phyloP scores from a whole-genome alignment of 345 rosid genomes.

The Syzygium aqueum region DNA sequence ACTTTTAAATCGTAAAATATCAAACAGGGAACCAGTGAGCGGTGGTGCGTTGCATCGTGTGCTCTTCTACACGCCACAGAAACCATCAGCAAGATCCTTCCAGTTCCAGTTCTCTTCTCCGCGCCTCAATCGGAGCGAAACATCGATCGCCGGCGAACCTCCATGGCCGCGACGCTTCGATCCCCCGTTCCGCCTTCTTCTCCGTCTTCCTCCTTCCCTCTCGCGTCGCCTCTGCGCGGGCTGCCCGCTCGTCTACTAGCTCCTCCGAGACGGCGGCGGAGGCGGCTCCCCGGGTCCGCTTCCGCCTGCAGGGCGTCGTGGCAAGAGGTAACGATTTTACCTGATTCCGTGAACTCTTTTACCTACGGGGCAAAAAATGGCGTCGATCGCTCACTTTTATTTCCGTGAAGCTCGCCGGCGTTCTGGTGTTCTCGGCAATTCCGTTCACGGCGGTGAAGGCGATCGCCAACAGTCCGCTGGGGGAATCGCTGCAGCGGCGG shows the following conservation, averaged over 20 bases:
- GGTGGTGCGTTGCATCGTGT: background rate
- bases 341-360: background rate
- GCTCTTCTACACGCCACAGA: background rate
- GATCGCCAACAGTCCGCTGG: conserved; percentile 79
- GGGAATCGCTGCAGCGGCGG: conserved; percentile 56
- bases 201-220: conserved; percentile 13
- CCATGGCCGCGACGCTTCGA: background rate
- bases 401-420: conserved; percentile 64
- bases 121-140: background rate
- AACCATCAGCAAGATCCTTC: background rate
- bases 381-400: background rate
- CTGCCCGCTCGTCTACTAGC: background rate
- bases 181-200: conserved; percentile 1
- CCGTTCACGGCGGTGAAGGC: conserved; percentile 93
- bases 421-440: conserved; percentile 79
- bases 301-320: conserved; percentile 69
- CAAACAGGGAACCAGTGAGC: background rate
- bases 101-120: background rate
- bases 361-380: background rate
- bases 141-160: background rate
- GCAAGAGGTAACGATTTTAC: conserved; percentile 49
- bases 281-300: background rate
- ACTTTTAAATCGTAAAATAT: no score
- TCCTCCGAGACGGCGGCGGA: background rate
- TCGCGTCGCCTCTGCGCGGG: background rate